A percentile compares a stretch with the other conserved stretches of the same genome.
These are phyloP conservation scores for Calocybe cyanea DNA, from an alignment of 768 basidiomycete species.

Conservation along the genomic window DNA sequence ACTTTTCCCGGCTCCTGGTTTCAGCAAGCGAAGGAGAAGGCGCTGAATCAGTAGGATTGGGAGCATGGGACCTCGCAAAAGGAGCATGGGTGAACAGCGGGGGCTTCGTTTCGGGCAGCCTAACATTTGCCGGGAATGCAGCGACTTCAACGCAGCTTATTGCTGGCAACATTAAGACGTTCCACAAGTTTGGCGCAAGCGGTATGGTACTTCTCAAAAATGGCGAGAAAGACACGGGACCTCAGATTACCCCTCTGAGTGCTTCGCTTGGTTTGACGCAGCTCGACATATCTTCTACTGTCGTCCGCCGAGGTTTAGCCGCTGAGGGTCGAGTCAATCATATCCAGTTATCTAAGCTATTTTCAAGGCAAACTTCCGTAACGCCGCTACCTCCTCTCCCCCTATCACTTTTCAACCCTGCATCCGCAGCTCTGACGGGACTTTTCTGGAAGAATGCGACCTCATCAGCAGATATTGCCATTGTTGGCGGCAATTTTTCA, in stretches of 20 bases:
- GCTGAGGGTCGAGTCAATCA: constrained; percentile 47
- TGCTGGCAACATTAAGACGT: constrained; percentile 60
- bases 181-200: constrained; percentile 64
- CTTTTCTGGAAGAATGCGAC: constrained; percentile 86
- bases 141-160: constrained; percentile 60
- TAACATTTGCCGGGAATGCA: constrained; percentile 67
- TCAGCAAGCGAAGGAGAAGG: constrained; percentile 30
- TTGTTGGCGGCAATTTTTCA: constrained; percentile 91
- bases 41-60: constrained; percentile 56
- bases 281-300: constrained; percentile 22
- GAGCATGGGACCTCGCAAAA: constrained; percentile 62
- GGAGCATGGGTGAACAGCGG: constrained; percentile 70
- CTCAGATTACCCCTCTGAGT: constrained; percentile 58
- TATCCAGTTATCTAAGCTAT: constrained; percentile 39
- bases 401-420: constrained; percentile 46
- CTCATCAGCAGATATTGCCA: constrained; percentile 56
- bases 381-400: constrained; percentile 51
- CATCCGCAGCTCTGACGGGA: constrained; percentile 82
- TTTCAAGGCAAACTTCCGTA: constrained; percentile 50
- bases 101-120: constrained; percentile 67
- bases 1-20: constrained; percentile 54
- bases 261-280: constrained; percentile 46
- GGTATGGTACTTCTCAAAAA: constrained; percentile 81
- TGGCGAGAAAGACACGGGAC: constrained; percentile 44
- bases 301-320: constrained; percentile 36